phyloP scores from a whole-genome alignment of 495 filamentous ascomycete species.

The Letharia lupina region DNA sequence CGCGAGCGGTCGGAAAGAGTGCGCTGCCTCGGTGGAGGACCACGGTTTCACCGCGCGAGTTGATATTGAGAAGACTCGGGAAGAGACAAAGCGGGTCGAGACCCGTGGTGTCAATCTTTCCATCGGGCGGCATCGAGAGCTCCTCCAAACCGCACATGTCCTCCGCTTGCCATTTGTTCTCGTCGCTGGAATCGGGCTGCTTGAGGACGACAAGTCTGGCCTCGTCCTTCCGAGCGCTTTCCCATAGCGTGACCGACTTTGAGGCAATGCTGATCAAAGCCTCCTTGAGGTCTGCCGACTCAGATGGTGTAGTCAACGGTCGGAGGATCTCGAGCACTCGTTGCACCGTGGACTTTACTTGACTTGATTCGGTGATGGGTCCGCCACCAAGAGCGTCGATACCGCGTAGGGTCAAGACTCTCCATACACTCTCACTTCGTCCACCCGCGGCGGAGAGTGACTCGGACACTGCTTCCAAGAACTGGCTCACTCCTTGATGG shows the following conservation, averaged over 20 bases:
- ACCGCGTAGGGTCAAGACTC: slow-evolving; percentile 20
- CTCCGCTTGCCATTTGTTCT: slow-evolving; percentile 10
- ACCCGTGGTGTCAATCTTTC: no score
- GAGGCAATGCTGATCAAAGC: slow-evolving; percentile 10
- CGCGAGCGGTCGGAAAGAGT: slow-evolving; percentile 15
- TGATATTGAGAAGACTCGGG: slow-evolving; percentile 6
- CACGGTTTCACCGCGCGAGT: neutral
- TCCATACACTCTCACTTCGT: slow-evolving; percentile 19
- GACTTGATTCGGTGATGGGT: slow-evolving; percentile 5
- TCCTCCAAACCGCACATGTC: neutral
- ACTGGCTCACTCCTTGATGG: slow-evolving; percentile 11
- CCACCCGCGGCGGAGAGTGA: slow-evolving; percentile 14
- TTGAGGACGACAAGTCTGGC: slow-evolving; percentile 13
- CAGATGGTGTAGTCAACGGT: slow-evolving; percentile 13
- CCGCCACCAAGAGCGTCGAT: slow-evolving; percentile 7
- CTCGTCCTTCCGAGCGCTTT: slow-evolving; percentile 15
- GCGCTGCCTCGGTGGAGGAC: slow-evolving; percentile 18
- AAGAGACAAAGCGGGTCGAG: slow-evolving; percentile 13
- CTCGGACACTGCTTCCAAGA: slow-evolving; percentile 16
- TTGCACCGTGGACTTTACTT: slow-evolving; percentile 9
- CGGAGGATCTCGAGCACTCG: slow-evolving; percentile 10
- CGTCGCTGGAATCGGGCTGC: slow-evolving; percentile 9
- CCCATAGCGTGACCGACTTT: slow-evolving; percentile 15
- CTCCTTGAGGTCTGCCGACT: slow-evolving; percentile 10
- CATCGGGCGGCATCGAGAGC: neutral